These are phyloP conservation scores for Didymella pomorum DNA, from an alignment of 2,329 filamentous ascomycete species.

Conservation along the genomic window DNA sequence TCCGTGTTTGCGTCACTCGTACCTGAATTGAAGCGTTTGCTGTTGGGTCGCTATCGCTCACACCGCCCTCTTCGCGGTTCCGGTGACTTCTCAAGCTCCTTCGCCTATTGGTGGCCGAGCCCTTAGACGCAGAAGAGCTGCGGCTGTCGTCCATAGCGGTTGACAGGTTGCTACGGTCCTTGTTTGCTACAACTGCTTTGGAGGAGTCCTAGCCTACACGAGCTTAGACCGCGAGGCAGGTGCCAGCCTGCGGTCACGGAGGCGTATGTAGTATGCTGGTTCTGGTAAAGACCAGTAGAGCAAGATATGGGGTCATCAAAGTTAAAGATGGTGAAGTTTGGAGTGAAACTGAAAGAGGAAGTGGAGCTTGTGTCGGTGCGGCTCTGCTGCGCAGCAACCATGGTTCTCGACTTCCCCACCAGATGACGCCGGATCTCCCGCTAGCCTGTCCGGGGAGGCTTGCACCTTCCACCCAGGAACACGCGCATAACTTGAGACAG, in stretches of 20 bases:
- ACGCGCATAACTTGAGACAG: no score
- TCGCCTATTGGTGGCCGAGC: not conserved
- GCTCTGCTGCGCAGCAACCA: constrained; percentile 10
- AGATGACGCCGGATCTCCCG: constrained; percentile 12
- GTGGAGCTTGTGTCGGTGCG: constrained; percentile 8
- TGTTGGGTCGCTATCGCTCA: constrained; percentile 19
- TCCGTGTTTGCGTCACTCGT: constrained; percentile 1
- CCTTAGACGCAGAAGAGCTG: not conserved
- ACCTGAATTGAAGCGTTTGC: constrained; percentile 20
- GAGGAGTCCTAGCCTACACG: not conserved
- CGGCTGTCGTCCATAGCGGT: not conserved
- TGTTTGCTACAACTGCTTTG: not conserved
- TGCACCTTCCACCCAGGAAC: not conserved
- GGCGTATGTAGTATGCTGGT: not conserved
- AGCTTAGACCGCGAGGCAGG: not conserved
- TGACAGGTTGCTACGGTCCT: not conserved
- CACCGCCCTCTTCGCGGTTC: constrained; percentile 11
- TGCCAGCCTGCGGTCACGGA: not conserved
- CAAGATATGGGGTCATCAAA: not conserved
- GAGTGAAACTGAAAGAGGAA: constrained; percentile 2
- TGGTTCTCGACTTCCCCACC: constrained; percentile 10
- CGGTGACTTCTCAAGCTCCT: constrained; percentile 14
- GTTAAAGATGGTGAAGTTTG: not conserved
- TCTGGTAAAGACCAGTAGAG: not conserved
- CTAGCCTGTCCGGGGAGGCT: constrained; percentile 7